These are phyloP conservation scores for Triticum timopheevii DNA, from an alignment of 176 grass and related monocot species.

Conservation along the genomic window DNA sequence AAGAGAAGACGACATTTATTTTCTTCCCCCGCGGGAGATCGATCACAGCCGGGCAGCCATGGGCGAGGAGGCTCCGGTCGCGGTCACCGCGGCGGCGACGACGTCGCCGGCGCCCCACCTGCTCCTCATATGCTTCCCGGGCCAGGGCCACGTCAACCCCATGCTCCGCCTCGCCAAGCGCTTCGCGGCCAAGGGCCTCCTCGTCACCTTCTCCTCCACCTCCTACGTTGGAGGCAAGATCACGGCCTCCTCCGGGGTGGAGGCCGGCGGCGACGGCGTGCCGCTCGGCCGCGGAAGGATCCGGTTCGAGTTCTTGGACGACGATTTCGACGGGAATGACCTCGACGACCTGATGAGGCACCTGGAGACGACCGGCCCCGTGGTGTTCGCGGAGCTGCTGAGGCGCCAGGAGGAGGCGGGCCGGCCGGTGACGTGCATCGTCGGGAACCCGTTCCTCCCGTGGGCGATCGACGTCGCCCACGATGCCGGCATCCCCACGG, in stretches of 20 bases:
- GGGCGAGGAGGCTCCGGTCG: constrained; percentile 8
- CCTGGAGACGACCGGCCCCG: constrained; percentile 26
- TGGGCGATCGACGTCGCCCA: constrained; percentile 61
- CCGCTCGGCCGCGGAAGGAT: constrained; percentile 45
- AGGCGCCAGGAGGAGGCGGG: constrained; percentile 41
- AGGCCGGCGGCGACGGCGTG: constrained; percentile 21
- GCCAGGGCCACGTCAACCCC: constrained; percentile 76
- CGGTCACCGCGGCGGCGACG: neutral
- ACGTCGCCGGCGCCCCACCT: constrained; percentile 33
- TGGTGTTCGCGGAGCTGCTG: constrained; percentile 36
- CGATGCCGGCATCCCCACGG: constrained; percentile 54
- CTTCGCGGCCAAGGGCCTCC: constrained; percentile 61
- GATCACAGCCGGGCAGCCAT: neutral
- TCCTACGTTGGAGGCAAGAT: constrained; percentile 36
- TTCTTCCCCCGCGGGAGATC: neutral
- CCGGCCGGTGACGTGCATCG: constrained; percentile 52
- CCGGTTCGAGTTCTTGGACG: constrained; percentile 72
- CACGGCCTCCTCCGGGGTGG: constrained; percentile 7
- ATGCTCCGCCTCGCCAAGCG: constrained; percentile 74
- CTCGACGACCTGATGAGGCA: constrained; percentile 37
- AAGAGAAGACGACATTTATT: neutral
- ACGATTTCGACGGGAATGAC: neutral
- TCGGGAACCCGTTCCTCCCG: constrained; percentile 71
- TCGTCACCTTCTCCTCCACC: constrained; percentile 63
- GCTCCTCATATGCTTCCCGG: constrained; percentile 58